phyloP scores from a whole-genome alignment of 2,329 filamentous ascomycete genomes.

The Colletotrichum tropicale region DNA sequence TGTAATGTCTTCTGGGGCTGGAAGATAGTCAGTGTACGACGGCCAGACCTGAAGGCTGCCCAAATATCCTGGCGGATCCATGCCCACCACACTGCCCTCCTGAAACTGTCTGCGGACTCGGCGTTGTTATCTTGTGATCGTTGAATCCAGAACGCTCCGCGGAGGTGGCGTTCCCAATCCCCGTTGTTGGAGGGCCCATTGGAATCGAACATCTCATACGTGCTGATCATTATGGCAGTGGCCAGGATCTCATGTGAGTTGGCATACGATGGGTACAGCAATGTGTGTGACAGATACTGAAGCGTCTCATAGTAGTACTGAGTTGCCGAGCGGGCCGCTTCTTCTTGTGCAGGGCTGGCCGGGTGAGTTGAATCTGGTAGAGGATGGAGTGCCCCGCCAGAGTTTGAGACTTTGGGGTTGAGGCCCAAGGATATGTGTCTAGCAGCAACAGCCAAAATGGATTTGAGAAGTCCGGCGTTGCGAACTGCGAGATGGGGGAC shows the following conservation, averaged over 20 bases:
- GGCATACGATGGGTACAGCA: conserved; percentile 60
- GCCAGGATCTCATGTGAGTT: conserved; percentile 61
- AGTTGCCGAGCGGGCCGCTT: conserved; percentile 33
- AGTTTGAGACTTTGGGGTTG: not conserved
- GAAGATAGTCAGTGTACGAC: conserved; percentile 62
- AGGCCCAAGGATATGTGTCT: conserved; percentile 1
- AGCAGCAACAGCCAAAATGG: conserved; percentile 16
- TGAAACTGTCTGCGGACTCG: conserved; percentile 53
- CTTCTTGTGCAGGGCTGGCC: not conserved
- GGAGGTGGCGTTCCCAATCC: conserved; percentile 64
- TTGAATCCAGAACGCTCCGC: conserved; percentile 70
- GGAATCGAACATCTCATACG: conserved; percentile 67
- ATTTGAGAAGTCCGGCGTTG: conserved; percentile 20
- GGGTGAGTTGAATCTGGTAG: not conserved
- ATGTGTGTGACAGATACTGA: conserved; percentile 60
- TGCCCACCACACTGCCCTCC: conserved; percentile 66
- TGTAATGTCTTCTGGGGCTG: conserved; percentile 50
- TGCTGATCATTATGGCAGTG: conserved; percentile 62
- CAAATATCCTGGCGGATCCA: conserved; percentile 68
- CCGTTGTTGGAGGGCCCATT: conserved; percentile 30
- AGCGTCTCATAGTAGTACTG: conserved; percentile 67
- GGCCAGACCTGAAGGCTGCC: conserved; percentile 63
- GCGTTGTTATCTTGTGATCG: conserved; percentile 63
- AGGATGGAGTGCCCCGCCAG: not conserved
- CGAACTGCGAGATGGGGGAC: conserved; percentile 18